phyloP scores from a whole-genome alignment of 176 grass and related monocot species.

The Rhynchospora tenuis region DNA sequence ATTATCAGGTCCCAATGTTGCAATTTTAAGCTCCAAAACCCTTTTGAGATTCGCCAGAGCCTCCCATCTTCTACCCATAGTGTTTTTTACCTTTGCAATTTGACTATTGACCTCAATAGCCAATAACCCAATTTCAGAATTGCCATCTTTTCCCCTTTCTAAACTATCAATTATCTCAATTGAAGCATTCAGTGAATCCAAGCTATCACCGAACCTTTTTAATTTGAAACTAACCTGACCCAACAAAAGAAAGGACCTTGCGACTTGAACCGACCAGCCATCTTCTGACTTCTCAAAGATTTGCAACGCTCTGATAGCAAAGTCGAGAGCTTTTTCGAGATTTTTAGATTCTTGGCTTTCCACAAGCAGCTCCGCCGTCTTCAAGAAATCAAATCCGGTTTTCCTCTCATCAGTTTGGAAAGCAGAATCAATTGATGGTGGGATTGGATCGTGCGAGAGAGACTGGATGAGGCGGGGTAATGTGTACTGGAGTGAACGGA shows the following conservation, averaged over 20 bases:
- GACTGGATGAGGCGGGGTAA: constrained; percentile 22
- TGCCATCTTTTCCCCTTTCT: not conserved
- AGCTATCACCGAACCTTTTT: constrained; percentile 36
- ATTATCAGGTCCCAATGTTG: constrained; percentile 22
- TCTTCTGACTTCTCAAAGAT: constrained; percentile 53
- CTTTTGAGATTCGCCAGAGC: constrained; percentile 35
- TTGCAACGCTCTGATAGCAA: constrained; percentile 42
- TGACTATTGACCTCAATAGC: constrained; percentile 42
- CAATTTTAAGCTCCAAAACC: constrained; percentile 39
- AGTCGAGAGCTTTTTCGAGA: constrained; percentile 38
- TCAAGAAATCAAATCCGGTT: constrained; percentile 27
- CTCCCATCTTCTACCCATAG: constrained; percentile 50
- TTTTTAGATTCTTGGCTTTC: constrained; percentile 16
- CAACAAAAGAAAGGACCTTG: constrained; percentile 48
- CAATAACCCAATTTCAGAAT: constrained; percentile 29
- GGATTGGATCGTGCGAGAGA: constrained; percentile 28
- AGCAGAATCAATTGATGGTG: not conserved
- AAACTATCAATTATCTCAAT: constrained; percentile 40
- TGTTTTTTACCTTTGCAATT: constrained; percentile 47
- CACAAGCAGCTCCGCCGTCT: constrained; percentile 36
- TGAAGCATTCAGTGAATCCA: constrained; percentile 59
- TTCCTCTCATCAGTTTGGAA: constrained; percentile 12
- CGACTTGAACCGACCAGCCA: constrained; percentile 63
- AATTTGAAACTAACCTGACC: constrained; percentile 43
- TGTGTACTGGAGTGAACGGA: not conserved